A percentile compares a stretch with the other conserved stretches of the same genome.
Conservation (phyloP, 176 grass and related monocot species). For the Paspalum notatum region DNA sequence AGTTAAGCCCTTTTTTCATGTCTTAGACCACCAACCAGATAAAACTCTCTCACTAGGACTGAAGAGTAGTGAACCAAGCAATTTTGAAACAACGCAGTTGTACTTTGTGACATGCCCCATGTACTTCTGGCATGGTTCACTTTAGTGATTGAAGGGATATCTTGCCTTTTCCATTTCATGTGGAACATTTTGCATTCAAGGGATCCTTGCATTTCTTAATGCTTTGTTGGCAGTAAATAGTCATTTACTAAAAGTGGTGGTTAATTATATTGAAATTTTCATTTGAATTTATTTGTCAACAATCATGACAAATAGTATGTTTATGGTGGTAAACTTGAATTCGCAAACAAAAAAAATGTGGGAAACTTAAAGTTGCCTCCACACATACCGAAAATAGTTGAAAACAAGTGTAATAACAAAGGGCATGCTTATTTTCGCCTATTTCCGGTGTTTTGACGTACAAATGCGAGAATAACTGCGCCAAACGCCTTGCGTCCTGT, state of each 20-base stretch:
- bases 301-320: background rate
- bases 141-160: conserved; percentile 4
- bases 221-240: background rate
- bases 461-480: no score
- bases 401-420: background rate
- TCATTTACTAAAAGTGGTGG: background rate
- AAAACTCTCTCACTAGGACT: no score
- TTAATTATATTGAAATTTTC: background rate
- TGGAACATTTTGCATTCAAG: background rate
- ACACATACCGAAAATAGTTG: background rate
- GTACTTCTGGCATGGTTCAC: background rate
- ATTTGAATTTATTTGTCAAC: background rate
- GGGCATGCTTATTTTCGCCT: no score
- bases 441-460: no score
- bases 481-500: no score
- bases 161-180: conserved; percentile 8
- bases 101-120: background rate
- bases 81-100: conserved; percentile 11
- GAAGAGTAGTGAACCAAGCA: no score
- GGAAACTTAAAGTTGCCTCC: background rate
- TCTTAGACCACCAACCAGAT: no score
- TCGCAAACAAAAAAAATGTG: background rate
- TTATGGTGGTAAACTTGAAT: conserved; percentile 17
- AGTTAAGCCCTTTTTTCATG: no score
- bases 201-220: background rate